phyloP scores from a whole-genome alignment of 805 yeast genomes.

The Priceomyces carsonii region DNA sequence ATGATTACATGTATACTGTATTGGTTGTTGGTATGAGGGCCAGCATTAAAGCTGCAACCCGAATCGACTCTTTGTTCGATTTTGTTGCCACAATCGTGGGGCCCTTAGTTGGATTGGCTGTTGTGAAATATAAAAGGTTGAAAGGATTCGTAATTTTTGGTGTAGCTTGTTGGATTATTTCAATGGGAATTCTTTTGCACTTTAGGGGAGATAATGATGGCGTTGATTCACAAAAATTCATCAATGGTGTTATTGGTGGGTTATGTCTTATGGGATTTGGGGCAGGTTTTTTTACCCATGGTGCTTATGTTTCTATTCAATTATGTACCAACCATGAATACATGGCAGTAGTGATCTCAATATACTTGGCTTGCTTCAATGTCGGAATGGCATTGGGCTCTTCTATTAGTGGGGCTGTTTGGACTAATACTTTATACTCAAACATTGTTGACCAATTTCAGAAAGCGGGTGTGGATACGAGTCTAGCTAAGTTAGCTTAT shows the following conservation, averaged over 20 bases:
- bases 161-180: slow-evolving; percentile 50
- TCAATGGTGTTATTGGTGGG: slow-evolving; percentile 20
- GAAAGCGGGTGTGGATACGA: slow-evolving; percentile 28
- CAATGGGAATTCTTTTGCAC: slow-evolving; percentile 56
- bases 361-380: slow-evolving; percentile 15
- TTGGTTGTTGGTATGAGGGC: slow-evolving; percentile 17
- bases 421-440: slow-evolving; percentile 13
- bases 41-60: slow-evolving; percentile 15
- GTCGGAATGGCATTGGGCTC: slow-evolving; percentile 21
- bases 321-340: slow-evolving; percentile 17
- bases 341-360: slow-evolving; percentile 17
- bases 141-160: slow-evolving; percentile 61
- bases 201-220: slow-evolving; percentile 45
- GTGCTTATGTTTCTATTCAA: slow-evolving; percentile 17
- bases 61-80: slow-evolving; percentile 14
- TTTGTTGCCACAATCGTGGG: slow-evolving; percentile 17
- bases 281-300: slow-evolving; percentile 19
- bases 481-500: slow-evolving; percentile 47
- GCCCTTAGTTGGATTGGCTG: slow-evolving; percentile 15
- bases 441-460: slow-evolving; percentile 1
- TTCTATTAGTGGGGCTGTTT: slow-evolving; percentile 20
- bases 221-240: slow-evolving; percentile 10
- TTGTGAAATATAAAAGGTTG: slow-evolving; percentile 15
- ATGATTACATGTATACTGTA: slow-evolving; percentile 16
- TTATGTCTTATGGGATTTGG: slow-evolving; percentile 19